Percentiles rank a stretch among this genome's conserved stretches.
phyloP scores from a whole-genome alignment of 345 rosid genomes.

The Salix udensis region DNA sequence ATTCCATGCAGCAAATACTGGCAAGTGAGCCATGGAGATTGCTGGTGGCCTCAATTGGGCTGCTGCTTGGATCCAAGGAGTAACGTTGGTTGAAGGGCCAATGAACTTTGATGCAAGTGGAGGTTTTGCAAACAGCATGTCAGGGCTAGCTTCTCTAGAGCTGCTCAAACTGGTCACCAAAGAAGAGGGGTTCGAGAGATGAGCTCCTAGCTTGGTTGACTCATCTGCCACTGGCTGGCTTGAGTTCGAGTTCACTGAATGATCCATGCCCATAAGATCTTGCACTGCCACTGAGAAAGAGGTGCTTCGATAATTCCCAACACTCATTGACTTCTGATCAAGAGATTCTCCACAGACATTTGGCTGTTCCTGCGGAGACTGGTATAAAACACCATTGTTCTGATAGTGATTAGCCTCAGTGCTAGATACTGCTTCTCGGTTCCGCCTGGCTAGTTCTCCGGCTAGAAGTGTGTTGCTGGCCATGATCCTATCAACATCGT shows the following conservation, averaged over 20 bases:
- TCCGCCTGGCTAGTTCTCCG: constrained; percentile 69
- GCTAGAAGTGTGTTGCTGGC: constrained; percentile 75
- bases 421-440: constrained; percentile 36
- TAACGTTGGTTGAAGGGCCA: no score
- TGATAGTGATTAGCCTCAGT: constrained; percentile 2
- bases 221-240: constrained; percentile 26
- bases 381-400: no score
- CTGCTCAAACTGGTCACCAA: constrained; percentile 49
- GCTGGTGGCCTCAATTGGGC: constrained; percentile 50
- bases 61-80: constrained; percentile 54
- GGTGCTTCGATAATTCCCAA: no score
- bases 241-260: no score
- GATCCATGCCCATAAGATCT: no score
- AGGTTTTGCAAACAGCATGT: constrained; percentile 49
- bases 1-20: constrained; percentile 82
- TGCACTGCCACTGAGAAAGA: no score
- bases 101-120: constrained; percentile 39
- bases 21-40: constrained; percentile 55
- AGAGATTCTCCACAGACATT: no score
- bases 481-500: constrained; percentile 80
- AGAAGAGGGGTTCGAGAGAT: constrained; percentile 48
- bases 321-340: no score
- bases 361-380: no score
- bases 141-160: constrained; percentile 62
- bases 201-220: constrained; percentile 34